Evolutionary conservation across 768 basidiomycete species (phyloP), one percentile per base, ranked within the genome.

Genomic region (Amyloporia xantha): DNA sequence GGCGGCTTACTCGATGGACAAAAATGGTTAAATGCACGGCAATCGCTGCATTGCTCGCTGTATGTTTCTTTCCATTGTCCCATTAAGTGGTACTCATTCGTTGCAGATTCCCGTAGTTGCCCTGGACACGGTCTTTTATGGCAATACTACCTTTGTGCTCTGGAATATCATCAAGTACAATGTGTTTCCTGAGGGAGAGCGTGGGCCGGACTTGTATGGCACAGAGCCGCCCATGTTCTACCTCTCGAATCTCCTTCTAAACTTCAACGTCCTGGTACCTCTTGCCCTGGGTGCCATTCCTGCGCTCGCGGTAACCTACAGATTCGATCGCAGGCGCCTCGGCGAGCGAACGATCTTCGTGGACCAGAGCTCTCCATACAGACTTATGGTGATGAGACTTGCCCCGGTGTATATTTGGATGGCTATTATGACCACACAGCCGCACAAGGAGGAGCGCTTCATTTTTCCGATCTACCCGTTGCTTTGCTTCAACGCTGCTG

Each of bases 401-500:
- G 65, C 76, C n/a, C 92, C 92, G 0, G 72, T 95, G 52, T 97
- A 98, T 67, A 55, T 97, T n/a, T 98, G 96, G 95, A 59, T 84
- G 40, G 77, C 67, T 1, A 84, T 96, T 53, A 69, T 99, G 55
- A 82, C 81, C 3, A 56, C 73, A 2, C 95, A 98, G 68, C 71
- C 86, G 1, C 96, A 99, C 68, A 99, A 99, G 68, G 96, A 99
- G 67, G 96, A 99, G 63, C 77, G 96, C n/a, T 99, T 99, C 71
- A 87, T 97, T 82, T 98, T 84, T 66, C 95, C 96, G 1, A 85
- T 80, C 2, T 98, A 95, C 63, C 88, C 91, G 1, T 66, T 98
- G 26, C 67, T 98, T 41, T 91, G 91, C 61, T 91, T 98, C 69
- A 97, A 97, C 61, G 95, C 93, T 0, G 90, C 91, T 3, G 83